A percentile compares a stretch with the other conserved stretches of the same genome.
Conservation (phyloP, 2,329 filamentous ascomycete genomes). For the Nannizzia gypsea region DNA sequence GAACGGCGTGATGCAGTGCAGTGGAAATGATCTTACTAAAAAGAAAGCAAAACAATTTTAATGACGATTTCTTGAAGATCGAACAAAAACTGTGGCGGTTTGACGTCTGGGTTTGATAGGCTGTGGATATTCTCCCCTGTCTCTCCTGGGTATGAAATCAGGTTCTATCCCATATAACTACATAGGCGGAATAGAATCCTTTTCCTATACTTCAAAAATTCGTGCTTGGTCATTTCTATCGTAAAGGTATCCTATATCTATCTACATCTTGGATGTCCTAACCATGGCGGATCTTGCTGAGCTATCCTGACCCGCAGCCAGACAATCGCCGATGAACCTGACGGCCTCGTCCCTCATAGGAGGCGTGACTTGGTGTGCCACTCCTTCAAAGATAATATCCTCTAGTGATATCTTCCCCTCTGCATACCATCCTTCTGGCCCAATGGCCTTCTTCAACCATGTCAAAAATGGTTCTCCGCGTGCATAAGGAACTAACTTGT, state of each 20-base stretch:
- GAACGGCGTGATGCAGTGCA: background rate
- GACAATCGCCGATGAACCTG: slow-evolving; percentile 40
- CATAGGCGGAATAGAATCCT: slow-evolving; percentile 1
- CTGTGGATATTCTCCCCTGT: background rate
- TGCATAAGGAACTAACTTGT: slow-evolving; percentile 51
- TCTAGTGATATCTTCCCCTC: slow-evolving; percentile 43
- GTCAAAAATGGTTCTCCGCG: slow-evolving; percentile 45
- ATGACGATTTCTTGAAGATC: background rate
- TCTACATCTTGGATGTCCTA: slow-evolving; percentile 18
- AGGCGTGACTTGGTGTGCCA: slow-evolving; percentile 47
- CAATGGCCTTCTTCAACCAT: slow-evolving; percentile 41
- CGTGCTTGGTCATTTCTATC: background rate
- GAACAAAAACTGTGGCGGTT: slow-evolving; percentile 2
- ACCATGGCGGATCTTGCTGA: slow-evolving; percentile 20
- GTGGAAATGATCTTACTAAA: background rate
- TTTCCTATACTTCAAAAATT: background rate
- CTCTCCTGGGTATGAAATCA: background rate
- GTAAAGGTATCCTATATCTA: background rate
- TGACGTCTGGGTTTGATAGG: background rate
- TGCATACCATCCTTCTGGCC: slow-evolving; percentile 36
- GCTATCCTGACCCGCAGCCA: slow-evolving; percentile 21
- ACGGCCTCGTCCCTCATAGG: slow-evolving; percentile 46
- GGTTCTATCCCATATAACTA: background rate
- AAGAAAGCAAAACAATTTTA: background rate
- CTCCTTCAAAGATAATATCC: slow-evolving; percentile 45